Percentiles rank a stretch among this genome's conserved stretches.
phyloP scores from a whole-genome alignment of 768 basidiomycete species.

The Kwoniella mangroviensis region DNA sequence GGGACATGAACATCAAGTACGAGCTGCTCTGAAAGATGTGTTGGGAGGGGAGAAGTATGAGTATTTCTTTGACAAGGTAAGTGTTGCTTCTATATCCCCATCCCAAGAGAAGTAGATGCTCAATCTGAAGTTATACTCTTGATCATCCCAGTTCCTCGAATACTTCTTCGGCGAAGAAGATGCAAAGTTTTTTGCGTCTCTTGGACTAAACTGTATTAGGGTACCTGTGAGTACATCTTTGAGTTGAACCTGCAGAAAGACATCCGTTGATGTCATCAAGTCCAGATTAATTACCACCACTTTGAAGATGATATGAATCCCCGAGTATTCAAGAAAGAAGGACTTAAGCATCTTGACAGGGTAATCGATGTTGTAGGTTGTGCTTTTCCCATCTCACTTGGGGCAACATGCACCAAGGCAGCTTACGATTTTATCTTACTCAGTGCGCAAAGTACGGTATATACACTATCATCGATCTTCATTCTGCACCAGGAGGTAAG shows the following conservation, averaged over 20 bases:
- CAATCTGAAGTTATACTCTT: too few species aligned
- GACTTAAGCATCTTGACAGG: constrained; percentile 83
- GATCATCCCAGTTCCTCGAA: constrained; percentile 68
- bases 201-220: constrained; percentile 80
- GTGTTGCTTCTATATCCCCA: constrained; percentile 8
- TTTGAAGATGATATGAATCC: constrained; percentile 74
- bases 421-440: not conserved
- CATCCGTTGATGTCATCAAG: constrained; percentile 8
- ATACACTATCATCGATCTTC: constrained; percentile 77
- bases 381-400: not conserved
- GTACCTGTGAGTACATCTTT: constrained; percentile 26
- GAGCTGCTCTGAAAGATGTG: constrained; percentile 69
- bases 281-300: constrained; percentile 56
- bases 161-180: constrained; percentile 81
- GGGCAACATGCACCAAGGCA: not conserved
- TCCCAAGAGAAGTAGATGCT: not conserved
- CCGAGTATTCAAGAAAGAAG: constrained; percentile 71
- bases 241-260: constrained; percentile 23
- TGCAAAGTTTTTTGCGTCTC: constrained; percentile 74
- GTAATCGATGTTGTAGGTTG: constrained; percentile 65
- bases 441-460: constrained; percentile 74
- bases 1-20: constrained; percentile 75
- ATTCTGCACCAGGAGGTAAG: constrained; percentile 63
- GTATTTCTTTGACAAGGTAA: constrained; percentile 82
- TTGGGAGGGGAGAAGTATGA: constrained; percentile 70